phyloP scores from a whole-genome alignment of 345 rosid genomes.

The Bretschneidera sinensis region DNA sequence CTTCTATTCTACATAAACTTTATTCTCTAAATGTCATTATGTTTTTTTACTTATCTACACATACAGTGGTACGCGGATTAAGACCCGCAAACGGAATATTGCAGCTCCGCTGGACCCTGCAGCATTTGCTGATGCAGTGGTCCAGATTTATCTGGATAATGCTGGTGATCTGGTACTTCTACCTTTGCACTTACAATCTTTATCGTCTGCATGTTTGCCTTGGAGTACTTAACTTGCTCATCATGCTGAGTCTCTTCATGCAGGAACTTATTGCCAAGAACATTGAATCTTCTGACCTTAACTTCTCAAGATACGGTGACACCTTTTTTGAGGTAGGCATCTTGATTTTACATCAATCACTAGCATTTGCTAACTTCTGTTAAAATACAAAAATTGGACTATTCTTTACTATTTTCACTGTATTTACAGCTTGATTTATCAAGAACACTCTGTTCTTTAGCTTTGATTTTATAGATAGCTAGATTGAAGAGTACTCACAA shows the following conservation, averaged over 20 bases:
- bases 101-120: constrained; percentile 98
- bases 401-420: constrained; percentile 3
- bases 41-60: constrained; percentile 8
- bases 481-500: neutral
- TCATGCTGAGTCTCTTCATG: constrained; percentile 3
- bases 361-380: neutral
- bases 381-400: neutral
- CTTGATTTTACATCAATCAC: constrained; percentile 8
- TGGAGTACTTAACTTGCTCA: neutral
- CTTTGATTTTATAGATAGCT: neutral
- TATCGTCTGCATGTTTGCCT: neutral
- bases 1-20: neutral
- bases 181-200: neutral
- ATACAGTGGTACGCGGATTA: constrained; percentile 98
- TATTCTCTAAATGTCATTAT: neutral
- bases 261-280: constrained; percentile 91
- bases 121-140: constrained; percentile 95
- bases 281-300: constrained; percentile 81
- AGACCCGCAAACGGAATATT: constrained; percentile 99
- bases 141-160: constrained; percentile 92
- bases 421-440: constrained; percentile 1
- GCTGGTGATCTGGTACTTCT: constrained; percentile 89
- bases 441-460: neutral
- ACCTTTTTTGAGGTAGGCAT: constrained; percentile 32
- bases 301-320: constrained; percentile 95